Conservation (phyloP, 148 eudicot species). For the Vaccinium myrtillus region DNA sequence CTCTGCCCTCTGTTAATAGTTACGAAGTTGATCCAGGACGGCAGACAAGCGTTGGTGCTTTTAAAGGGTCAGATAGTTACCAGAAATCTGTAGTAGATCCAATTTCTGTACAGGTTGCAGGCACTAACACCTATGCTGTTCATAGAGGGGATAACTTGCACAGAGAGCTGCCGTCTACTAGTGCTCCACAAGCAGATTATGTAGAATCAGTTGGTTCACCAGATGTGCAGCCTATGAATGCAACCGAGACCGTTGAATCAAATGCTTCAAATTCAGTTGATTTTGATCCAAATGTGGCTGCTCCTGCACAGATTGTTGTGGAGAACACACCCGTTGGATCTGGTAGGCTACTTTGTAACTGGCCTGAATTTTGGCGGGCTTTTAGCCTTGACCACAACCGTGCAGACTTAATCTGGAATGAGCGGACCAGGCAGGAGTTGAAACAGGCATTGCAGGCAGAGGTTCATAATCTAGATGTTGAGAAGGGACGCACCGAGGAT, state of each 20-base stretch:
- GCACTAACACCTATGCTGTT: conserved; percentile 32
- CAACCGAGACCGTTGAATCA: conserved; percentile 35
- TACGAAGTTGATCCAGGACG: conserved; percentile 44
- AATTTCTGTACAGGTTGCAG: conserved; percentile 35
- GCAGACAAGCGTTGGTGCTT: conserved; percentile 34
- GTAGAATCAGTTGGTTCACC: conserved; percentile 41
- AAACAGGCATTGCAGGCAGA: conserved; percentile 87
- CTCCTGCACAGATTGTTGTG: conserved; percentile 96
- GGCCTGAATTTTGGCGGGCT: conserved; percentile 99
- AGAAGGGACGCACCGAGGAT: conserved; percentile 92
- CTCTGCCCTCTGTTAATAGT: conserved; percentile 37
- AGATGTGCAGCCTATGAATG: conserved; percentile 34
- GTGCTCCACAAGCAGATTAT: conserved; percentile 38
- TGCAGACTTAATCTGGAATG: conserved; percentile 99
- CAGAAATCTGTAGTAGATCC: conserved; percentile 40
- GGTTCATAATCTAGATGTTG: conserved; percentile 92
- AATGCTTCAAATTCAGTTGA: conserved; percentile 36
- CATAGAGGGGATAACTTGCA: conserved; percentile 49
- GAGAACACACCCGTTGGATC: conserved; percentile 91
- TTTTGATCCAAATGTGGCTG: conserved; percentile 48
- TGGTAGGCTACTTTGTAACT: conserved; percentile 89
- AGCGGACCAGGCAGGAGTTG: conserved; percentile 92
- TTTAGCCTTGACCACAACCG: conserved; percentile 96
- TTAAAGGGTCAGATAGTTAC: conserved; percentile 38
- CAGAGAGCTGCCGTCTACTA: conserved; percentile 35